A percentile compares a stretch with the other conserved stretches of the same genome.
Evolutionary conservation across 23 red algal genomes (phyloP).

Genomic region (Cyanidioschyzon merolae): DNA sequence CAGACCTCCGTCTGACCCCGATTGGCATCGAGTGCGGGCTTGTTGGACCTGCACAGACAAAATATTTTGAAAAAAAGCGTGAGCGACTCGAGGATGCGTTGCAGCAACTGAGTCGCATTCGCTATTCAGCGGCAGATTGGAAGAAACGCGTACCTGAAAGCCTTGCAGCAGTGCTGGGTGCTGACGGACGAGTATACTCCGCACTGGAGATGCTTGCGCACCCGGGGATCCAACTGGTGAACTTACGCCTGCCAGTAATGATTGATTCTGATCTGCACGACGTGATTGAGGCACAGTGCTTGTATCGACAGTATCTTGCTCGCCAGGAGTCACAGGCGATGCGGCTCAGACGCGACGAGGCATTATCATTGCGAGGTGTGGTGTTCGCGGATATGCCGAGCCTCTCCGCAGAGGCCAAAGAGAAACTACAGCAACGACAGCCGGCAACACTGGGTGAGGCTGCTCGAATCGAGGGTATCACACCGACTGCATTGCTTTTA

Average conservation of each 20-base stretch:
- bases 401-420: background rate
- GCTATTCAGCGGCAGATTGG: background rate
- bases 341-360: background rate
- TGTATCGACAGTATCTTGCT: background rate
- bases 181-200: background rate
- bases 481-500: background rate
- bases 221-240: background rate
- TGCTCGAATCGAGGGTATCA: background rate
- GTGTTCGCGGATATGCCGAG: background rate
- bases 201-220: background rate
- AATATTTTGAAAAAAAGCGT: background rate
- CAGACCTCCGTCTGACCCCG: constrained; percentile 53
- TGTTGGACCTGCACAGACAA: constrained; percentile 19
- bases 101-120: background rate
- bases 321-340: background rate
- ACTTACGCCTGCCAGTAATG: background rate
- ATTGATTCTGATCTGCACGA: background rate
- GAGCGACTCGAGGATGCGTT: background rate
- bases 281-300: background rate
- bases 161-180: background rate
- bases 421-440: background rate
- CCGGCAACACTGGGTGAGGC: constrained; percentile 7
- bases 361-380: background rate
- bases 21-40: constrained; percentile 24
- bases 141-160: background rate